Percentiles rank a stretch among this genome's conserved stretches.
These are phyloP conservation scores for Pseudogymnoascus verrucosus DNA, from an alignment of 2,329 filamentous ascomycete species.

Conservation along the genomic window DNA sequence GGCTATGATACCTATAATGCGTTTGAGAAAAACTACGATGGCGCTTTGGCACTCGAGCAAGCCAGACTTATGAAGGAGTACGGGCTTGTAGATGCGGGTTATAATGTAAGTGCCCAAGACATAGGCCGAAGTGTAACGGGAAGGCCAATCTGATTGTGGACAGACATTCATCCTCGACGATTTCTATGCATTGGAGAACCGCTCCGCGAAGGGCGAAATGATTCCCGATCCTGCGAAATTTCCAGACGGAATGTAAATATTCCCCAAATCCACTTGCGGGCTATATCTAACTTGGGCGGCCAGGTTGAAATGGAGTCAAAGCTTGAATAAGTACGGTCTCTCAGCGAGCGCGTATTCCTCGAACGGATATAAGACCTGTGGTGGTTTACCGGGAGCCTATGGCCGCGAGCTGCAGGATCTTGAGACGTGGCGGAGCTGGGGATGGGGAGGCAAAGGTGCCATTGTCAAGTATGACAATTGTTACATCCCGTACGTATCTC, in stretches of 20 bases:
- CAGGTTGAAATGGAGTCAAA: neutral
- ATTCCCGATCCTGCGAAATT: neutral
- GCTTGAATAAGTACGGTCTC: neutral
- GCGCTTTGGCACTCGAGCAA: neutral
- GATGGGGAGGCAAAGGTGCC: constrained; percentile 11
- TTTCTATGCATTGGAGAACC: constrained; percentile 1
- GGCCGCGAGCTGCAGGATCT: constrained; percentile 19
- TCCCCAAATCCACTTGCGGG: neutral
- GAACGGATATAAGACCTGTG: constrained; percentile 16
- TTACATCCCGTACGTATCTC: constrained; percentile 17
- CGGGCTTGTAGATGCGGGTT: constrained; percentile 4
- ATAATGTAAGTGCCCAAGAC: neutral
- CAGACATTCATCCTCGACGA: neutral
- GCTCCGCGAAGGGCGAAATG: neutral
- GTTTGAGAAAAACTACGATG: neutral
- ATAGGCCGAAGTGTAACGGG: neutral
- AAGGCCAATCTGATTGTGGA: neutral
- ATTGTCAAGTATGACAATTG: constrained; percentile 24
- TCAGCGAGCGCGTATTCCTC: neutral
- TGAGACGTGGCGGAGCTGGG: constrained; percentile 18
- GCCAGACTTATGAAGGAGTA: neutral
- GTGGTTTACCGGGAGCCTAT: constrained; percentile 19
- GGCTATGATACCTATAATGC: neutral
- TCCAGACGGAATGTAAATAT: neutral
- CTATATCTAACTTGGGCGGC: neutral